phyloP scores from a whole-genome alignment of 805 yeast genomes.

The Candida odintsovae region DNA sequence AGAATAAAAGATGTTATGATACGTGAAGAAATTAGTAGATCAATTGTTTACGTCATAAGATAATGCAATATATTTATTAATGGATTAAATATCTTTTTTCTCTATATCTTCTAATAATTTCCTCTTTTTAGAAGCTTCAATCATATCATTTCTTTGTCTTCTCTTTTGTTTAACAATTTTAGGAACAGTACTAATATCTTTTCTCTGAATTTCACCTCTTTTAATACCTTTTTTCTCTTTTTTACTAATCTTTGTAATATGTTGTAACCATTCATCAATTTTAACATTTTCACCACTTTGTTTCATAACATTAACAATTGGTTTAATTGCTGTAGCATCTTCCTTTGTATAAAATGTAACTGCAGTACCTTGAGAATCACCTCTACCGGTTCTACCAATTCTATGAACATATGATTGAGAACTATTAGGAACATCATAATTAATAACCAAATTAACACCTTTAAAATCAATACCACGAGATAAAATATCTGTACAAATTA shows the following conservation, averaged over 20 bases:
- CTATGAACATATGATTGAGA: slow-evolving; percentile 96
- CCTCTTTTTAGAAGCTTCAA: slow-evolving; percentile 65
- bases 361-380: slow-evolving; percentile 80
- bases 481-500: slow-evolving; percentile 92
- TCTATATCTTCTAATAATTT: slow-evolving; percentile 17
- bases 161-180: slow-evolving; percentile 58
- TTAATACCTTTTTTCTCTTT: slow-evolving; percentile 58
- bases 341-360: slow-evolving; percentile 91
- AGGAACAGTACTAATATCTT: slow-evolving; percentile 82
- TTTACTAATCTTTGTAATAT: slow-evolving; percentile 62
- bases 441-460: slow-evolving; percentile 90
- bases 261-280: slow-evolving; percentile 77
- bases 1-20: not conserved
- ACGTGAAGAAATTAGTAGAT: too few relatives aligned
- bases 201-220: slow-evolving; percentile 54
- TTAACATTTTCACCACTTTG: slow-evolving; percentile 64
- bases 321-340: slow-evolving; percentile 68
- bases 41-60: not conserved
- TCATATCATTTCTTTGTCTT: slow-evolving; percentile 62
- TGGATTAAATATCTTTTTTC: not conserved
- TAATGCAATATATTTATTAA: not conserved
- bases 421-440: slow-evolving; percentile 91
- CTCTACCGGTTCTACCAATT: slow-evolving; percentile 98
- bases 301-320: slow-evolving; percentile 90
- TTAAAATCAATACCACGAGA: slow-evolving; percentile 97